These are phyloP conservation scores for Thinopyrum elongatum DNA, from an alignment of 176 grass and related monocot species.

Conservation along the genomic window DNA sequence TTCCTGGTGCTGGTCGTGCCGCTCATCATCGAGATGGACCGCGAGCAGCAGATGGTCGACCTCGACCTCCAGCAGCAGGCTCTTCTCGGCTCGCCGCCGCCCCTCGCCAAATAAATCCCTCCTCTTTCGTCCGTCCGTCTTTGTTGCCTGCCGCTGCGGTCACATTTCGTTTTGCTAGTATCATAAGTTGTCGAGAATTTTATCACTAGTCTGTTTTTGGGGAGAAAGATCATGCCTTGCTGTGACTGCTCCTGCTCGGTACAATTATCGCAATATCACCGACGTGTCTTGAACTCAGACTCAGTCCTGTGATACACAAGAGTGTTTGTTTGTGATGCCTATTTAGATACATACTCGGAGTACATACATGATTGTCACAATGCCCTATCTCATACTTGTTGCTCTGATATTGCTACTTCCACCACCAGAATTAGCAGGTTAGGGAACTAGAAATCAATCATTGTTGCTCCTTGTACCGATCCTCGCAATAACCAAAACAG, in stretches of 20 bases:
- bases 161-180: neutral
- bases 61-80: conserved; percentile 72
- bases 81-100: conserved; percentile 48
- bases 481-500: no score
- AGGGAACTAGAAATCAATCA: no score
- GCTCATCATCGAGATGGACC: conserved; percentile 92
- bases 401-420: neutral
- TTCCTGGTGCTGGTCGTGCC: conserved; percentile 80
- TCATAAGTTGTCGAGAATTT: neutral
- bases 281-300: neutral
- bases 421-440: neutral
- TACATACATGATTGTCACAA: neutral
- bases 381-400: neutral
- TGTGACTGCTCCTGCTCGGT: neutral
- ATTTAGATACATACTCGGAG: neutral
- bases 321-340: neutral
- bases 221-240: neutral
- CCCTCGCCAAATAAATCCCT: conserved; percentile 37
- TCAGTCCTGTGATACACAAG: neutral
- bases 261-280: neutral
- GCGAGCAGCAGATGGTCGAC: conserved; percentile 77
- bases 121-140: neutral
- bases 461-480: no score
- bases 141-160: neutral
- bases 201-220: neutral